These are phyloP conservation scores for Coniella vitis DNA, from an alignment of 2,329 filamentous ascomycete species.

Conservation along the genomic window DNA sequence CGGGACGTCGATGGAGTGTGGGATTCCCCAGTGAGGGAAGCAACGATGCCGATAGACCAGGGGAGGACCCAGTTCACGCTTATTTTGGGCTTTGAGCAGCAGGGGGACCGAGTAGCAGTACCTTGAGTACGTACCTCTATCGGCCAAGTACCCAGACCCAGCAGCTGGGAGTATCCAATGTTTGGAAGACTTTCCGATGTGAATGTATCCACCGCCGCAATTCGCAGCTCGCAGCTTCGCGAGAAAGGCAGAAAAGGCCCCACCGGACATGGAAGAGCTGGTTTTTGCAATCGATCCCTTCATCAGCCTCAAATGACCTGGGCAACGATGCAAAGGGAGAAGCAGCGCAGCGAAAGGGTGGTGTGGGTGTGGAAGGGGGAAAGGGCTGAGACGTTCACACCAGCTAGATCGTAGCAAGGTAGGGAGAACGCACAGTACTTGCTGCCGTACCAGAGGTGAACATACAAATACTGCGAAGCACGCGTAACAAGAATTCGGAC, in stretches of 20 bases:
- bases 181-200: conserved; percentile 20
- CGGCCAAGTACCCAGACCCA: too few relatives aligned
- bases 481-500: conserved; percentile 6
- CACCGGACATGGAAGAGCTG: too few relatives aligned
- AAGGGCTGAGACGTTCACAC: conserved; percentile 1
- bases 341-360: conserved; percentile 5
- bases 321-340: conserved; percentile 10
- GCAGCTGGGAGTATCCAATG: too few relatives aligned
- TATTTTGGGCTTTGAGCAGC: conserved; percentile 21
- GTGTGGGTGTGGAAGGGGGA: background rate
- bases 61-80: conserved; percentile 22
- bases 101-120: too few relatives aligned
- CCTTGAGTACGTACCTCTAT: too few relatives aligned
- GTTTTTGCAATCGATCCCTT: background rate
- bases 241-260: conserved; percentile 3
- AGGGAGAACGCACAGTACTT: background rate
- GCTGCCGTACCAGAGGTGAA: too few relatives aligned
- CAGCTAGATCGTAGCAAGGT: background rate
- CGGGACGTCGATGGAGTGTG: conserved; percentile 32
- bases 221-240: conserved; percentile 11
- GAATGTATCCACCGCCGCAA: conserved; percentile 19
- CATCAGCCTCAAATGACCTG: background rate
- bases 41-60: conserved; percentile 26
- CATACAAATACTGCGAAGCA: background rate
- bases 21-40: conserved; percentile 25